phyloP scores from a whole-genome alignment of 208 protist species.

The Trypanosoma avium region DNA sequence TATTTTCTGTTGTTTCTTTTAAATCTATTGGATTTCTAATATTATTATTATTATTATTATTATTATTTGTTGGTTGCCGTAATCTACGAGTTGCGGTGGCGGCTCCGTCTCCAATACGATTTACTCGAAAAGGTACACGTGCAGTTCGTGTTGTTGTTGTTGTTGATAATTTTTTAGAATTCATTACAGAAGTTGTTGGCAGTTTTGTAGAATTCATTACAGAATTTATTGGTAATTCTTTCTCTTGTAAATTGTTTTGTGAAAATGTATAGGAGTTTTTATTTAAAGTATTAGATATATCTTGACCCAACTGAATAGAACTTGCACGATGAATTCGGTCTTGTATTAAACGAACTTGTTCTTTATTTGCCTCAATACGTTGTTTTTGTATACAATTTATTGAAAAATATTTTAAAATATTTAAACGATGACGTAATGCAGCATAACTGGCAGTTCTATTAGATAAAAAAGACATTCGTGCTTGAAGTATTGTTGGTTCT shows the following conservation, averaged over 20 bases:
- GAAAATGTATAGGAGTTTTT: too few species aligned
- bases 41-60: slow-evolving; percentile 1
- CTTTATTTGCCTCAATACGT: background rate
- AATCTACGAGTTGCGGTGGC: slow-evolving; percentile 14
- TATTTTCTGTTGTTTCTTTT: background rate
- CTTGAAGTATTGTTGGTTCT: slow-evolving; percentile 42
- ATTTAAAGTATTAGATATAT: background rate
- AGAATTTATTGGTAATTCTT: too few species aligned
- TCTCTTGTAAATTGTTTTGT: too few species aligned
- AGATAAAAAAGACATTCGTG: slow-evolving; percentile 60
- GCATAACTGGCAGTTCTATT: slow-evolving; percentile 62
- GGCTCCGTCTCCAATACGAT: slow-evolving; percentile 23
- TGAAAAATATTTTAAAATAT: slow-evolving; percentile 36
- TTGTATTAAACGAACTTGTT: slow-evolving; percentile 18
- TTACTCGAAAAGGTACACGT: slow-evolving; percentile 29
- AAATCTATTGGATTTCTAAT: background rate
- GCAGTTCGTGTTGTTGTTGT: too few species aligned
- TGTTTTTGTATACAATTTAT: background rate
- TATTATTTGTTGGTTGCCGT: background rate
- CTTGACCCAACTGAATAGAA: slow-evolving; percentile 1
- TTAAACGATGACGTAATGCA: slow-evolving; percentile 38
- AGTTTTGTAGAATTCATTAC: too few species aligned
- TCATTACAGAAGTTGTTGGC: too few species aligned
- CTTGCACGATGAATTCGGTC: background rate
- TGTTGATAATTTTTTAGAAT: too few species aligned